Evolutionary conservation across 163 green algal species (phyloP).

Genomic region (Chlorella variabilis): DNA sequence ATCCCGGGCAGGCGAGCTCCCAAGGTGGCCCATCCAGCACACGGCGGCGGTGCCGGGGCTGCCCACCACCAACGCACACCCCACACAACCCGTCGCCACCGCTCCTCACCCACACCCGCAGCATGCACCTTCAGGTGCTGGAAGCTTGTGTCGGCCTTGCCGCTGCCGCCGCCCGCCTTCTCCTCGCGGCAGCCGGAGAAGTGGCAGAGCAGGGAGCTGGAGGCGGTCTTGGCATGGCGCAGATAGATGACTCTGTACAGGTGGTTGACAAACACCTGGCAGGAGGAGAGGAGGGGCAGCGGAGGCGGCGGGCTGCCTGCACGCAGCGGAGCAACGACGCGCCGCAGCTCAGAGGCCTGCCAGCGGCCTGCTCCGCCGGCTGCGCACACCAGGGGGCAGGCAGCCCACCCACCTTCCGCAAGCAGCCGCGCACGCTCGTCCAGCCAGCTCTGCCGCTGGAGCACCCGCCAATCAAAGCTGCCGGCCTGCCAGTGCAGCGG

Average conservation of each 20-base stretch:
- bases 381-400: too few relatives aligned
- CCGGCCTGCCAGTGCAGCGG: neutral
- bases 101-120: too few relatives aligned
- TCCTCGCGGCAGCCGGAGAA: conserved; percentile 1
- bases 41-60: too few relatives aligned
- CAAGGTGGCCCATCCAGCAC: too few relatives aligned
- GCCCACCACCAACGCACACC: too few relatives aligned
- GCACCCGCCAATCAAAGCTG: neutral
- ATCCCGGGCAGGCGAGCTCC: too few relatives aligned
- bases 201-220: conserved; percentile 17
- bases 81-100: too few relatives aligned
- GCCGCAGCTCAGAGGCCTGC: too few relatives aligned
- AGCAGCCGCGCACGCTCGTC: neutral
- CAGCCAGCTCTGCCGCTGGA: neutral
- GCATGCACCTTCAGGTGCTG: conserved; percentile 4
- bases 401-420: too few relatives aligned
- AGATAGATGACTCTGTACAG: conserved; percentile 27
- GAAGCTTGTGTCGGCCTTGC: neutral
- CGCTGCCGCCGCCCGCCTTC: neutral
- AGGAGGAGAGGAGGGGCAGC: neutral
- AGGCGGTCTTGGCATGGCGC: conserved; percentile 34
- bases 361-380: too few relatives aligned
- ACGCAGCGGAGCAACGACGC: neutral
- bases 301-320: neutral
- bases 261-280: conserved; percentile 32